Evolutionary conservation across 2,329 filamentous ascomycete species (phyloP).

Genomic region (Calonectria pseudoturangicola): DNA sequence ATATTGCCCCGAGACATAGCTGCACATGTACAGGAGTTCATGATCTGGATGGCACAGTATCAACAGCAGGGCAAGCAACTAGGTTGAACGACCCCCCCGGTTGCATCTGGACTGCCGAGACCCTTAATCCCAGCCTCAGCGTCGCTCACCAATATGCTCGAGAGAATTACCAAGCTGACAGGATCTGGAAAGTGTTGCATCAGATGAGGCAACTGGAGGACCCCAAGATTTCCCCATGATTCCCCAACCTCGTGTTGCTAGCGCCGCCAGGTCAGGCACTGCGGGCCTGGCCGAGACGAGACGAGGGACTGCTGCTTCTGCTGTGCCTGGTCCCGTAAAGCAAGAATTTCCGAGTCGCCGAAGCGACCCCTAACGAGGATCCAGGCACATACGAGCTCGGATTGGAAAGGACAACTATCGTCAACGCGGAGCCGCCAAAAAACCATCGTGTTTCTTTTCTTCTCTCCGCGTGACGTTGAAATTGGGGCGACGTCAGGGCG

Average conservation of each 20-base stretch:
- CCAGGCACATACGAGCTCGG: conserved; percentile 16
- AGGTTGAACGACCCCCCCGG: conserved; percentile 13
- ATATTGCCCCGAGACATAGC: neutral
- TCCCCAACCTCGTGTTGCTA: conserved; percentile 27
- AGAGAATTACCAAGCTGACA: conserved; percentile 37
- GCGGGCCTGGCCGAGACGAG: conserved; percentile 35
- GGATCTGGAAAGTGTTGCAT: conserved; percentile 26
- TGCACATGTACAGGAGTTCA: neutral
- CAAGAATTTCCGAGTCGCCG: conserved; percentile 40
- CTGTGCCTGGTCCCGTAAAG: conserved; percentile 39
- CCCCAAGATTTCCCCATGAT: conserved; percentile 28
- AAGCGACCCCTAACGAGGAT: conserved; percentile 4
- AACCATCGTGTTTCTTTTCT: conserved; percentile 27
- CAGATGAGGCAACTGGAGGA: conserved; percentile 28
- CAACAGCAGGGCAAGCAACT: neutral
- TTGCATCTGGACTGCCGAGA: conserved; percentile 29
- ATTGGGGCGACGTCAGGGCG: conserved; percentile 22
- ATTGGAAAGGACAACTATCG: conserved; percentile 13
- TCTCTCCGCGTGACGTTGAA: conserved; percentile 51
- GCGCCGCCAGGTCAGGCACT: conserved; percentile 25
- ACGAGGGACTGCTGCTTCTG: conserved; percentile 30
- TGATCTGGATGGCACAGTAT: neutral
- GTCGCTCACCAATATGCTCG: conserved; percentile 30
- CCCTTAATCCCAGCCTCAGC: conserved; percentile 17
- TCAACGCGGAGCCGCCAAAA: neutral